These are phyloP conservation scores for Arachis stenosperma DNA, from an alignment of 306 rosid genomes.

Conservation along the genomic window DNA sequence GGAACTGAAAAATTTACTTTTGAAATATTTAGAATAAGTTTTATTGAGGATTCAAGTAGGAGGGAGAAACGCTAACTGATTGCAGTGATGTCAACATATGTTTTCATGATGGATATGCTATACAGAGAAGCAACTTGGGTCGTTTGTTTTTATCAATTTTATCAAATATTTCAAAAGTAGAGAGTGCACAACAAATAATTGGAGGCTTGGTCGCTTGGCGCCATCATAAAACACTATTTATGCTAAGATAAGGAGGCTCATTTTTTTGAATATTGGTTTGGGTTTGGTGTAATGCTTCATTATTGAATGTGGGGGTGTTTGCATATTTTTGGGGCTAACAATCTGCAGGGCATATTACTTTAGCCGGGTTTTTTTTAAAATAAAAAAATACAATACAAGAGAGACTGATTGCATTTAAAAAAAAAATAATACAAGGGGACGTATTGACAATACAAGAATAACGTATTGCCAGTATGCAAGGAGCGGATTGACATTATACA, in stretches of 20 bases:
- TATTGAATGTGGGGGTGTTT: too few relatives aligned
- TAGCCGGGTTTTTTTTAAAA: too few relatives aligned
- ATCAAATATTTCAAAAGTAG: conserved; percentile 81
- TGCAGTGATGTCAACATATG: conserved; percentile 19
- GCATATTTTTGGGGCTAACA: too few relatives aligned
- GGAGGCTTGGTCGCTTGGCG: conserved; percentile 39
- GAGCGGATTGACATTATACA: too few relatives aligned
- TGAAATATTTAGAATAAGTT: conserved; percentile 15
- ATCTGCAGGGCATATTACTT: too few relatives aligned
- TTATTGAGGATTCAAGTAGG: neutral
- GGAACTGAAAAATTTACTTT: conserved; percentile 22
- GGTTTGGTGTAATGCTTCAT: too few relatives aligned
- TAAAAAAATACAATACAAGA: too few relatives aligned
- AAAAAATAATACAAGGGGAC: too few relatives aligned
- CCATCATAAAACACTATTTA: conserved; percentile 65
- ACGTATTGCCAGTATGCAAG: too few relatives aligned
- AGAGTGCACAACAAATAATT: conserved; percentile 91
- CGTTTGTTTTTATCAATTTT: conserved; percentile 52
- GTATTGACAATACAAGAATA: too few relatives aligned
- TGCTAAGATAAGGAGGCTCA: conserved; percentile 59
- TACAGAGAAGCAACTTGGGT: conserved; percentile 94
- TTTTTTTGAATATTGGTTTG: too few relatives aligned
- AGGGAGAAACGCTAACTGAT: neutral
- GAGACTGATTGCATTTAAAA: too few relatives aligned
- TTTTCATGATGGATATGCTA: conserved; percentile 95